Base-by-base conservation (phyloP, 23 red algal genomes). In the Gracilaria vermiculophylla region DNA sequence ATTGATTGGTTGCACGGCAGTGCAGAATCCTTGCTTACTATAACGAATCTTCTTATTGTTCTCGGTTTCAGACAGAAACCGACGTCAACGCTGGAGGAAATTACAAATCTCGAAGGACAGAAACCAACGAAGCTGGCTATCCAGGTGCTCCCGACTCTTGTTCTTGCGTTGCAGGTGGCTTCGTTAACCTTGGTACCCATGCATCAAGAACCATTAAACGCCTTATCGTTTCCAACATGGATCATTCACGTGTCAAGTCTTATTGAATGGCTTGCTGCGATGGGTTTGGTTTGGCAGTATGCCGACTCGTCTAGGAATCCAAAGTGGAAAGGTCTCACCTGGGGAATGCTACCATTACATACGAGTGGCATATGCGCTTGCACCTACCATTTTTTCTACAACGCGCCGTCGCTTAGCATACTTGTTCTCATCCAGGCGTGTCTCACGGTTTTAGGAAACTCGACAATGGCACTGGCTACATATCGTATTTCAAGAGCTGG, bases 1-100 rank as follows among this genome's bases (percentile, higher is more conserved):
- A 81, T 97, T 75, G 95, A 97, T 73, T 97, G 84, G 74, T 66
- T 97, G 33, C 95, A 97, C 76, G 95, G 95, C 2, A 80, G 70
- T 45, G 95, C 95, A 24, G 95, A 97, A 84, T 94, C 90, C 32
- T 66, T 97, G 19, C 80, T 97, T 12, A 90, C 83, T 2, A 81
- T 97, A 20, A 97, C 95, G 2, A 97, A 97, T 60, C 33, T 97
- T 12, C 81, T 93, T 27, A 90, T 97, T 86, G 69, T 91, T 1
- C 61, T 90, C 11, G 95, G 95, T 33, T 86, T 97, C 54, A 77
- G 87, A 32, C 39, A 76, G 21, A 39, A 43, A 35, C 49, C 78
- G 28, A 27, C 69, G 9, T 53, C 87, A 43, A 67, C 50, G 47
- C 17, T 41, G 37, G 36, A 65, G 1, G 31, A 23, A 11, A 19